These are phyloP conservation scores for Rubroboletus satanas DNA, from an alignment of 768 basidiomycete genomes.

Conservation along the genomic window DNA sequence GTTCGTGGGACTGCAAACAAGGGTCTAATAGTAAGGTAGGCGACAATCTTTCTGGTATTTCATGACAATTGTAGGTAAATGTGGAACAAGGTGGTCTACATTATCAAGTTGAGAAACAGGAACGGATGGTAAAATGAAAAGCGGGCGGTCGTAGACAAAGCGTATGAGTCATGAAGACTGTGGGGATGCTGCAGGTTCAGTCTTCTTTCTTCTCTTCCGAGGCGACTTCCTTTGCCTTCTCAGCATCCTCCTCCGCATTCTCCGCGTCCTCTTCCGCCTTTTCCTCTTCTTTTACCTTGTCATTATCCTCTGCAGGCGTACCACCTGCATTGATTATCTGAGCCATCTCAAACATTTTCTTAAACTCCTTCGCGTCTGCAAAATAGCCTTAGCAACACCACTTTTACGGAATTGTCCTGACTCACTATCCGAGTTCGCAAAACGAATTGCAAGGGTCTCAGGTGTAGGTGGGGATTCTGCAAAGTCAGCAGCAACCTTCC, in stretches of 20 bases:
- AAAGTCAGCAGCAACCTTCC: conserved; percentile 95
- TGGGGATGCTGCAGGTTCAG: conserved; percentile 13
- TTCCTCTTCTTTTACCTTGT: conserved; percentile 22
- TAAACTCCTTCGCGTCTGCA: conserved; percentile 77
- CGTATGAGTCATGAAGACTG: conserved; percentile 6
- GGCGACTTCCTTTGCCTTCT: conserved; percentile 32
- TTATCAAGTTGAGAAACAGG: conserved; percentile 16
- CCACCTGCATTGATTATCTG: conserved; percentile 58
- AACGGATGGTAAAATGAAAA: conserved; percentile 12
- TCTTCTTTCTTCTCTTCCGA: conserved; percentile 34
- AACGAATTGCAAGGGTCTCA: conserved; percentile 97
- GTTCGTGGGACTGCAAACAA: neutral
- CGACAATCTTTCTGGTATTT: conserved; percentile 25
- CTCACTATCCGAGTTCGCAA: conserved; percentile 94
- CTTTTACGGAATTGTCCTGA: conserved; percentile 5
- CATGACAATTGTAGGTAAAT: conserved; percentile 26
- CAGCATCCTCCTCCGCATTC: conserved; percentile 29
- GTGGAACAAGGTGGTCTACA: conserved; percentile 29
- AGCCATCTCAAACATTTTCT: conserved; percentile 81
- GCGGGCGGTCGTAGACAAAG: conserved; percentile 4
- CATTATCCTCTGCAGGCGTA: conserved; percentile 23
- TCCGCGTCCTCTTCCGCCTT: conserved; percentile 29
- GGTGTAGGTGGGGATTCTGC: conserved; percentile 85
- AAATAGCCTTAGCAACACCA: conserved; percentile 34
- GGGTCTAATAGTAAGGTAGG: neutral